Evolutionary conservation across 2,329 filamentous ascomycete genomes (phyloP).

Genomic region (Paraconiothyrium brasiliense): DNA sequence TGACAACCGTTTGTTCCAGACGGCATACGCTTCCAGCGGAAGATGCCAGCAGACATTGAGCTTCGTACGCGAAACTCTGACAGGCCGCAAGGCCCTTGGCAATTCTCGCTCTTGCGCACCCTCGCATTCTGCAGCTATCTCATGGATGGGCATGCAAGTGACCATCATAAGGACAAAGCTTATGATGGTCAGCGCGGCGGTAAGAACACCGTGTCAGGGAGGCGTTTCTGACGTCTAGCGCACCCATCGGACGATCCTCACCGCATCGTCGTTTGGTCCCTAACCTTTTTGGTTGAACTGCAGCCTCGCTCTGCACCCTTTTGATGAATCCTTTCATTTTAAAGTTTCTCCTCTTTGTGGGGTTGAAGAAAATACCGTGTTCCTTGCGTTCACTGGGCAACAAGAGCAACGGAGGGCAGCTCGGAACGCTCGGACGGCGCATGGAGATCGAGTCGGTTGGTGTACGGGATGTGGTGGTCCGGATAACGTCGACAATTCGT

Average conservation of each 20-base stretch:
- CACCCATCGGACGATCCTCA: not conserved
- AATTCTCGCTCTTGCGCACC: constrained; percentile 30
- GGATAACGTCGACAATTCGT: constrained; percentile 14
- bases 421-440: too few species aligned
- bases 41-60: constrained; percentile 42
- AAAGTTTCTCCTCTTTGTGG: not conserved
- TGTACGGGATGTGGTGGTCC: constrained; percentile 13
- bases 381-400: constrained; percentile 3
- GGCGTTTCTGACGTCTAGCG: not conserved
- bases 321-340: not conserved
- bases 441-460: not conserved
- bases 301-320: not conserved
- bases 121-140: constrained; percentile 11
- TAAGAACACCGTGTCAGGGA: constrained; percentile 1
- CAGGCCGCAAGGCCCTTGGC: constrained; percentile 41
- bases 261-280: not conserved
- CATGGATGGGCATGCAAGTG: not conserved
- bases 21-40: constrained; percentile 30
- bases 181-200: constrained; percentile 4
- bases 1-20: constrained; percentile 28
- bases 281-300: constrained; percentile 1
- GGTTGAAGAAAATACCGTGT: constrained; percentile 10
- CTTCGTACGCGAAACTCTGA: constrained; percentile 23
- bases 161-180: not conserved
- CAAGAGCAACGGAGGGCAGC: constrained; percentile 3